Conservation (phyloP, 768 basidiomycete species). For the Amanita rubescens region DNA sequence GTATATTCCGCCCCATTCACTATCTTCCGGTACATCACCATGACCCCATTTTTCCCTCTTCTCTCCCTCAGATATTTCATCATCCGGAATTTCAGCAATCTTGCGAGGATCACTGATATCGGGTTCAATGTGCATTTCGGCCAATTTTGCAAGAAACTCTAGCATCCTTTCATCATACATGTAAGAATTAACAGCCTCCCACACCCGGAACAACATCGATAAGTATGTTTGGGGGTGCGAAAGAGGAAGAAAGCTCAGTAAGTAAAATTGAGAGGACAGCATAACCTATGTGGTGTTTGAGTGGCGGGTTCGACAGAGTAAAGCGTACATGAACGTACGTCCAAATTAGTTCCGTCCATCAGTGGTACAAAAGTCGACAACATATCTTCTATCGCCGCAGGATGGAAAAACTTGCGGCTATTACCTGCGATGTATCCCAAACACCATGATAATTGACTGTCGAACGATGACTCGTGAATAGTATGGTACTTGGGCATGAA, state of each 20-base stretch:
- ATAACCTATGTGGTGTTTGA: slow-evolving; percentile 40
- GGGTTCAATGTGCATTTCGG: slow-evolving; percentile 78
- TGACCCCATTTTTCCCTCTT: slow-evolving; percentile 47
- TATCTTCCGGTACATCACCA: slow-evolving; percentile 30
- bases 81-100: slow-evolving; percentile 61
- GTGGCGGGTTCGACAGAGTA: not conserved
- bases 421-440: slow-evolving; percentile 66
- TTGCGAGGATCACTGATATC: slow-evolving; percentile 65
- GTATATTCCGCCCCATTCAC: slow-evolving; percentile 67
- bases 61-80: slow-evolving; percentile 58
- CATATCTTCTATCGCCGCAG: slow-evolving; percentile 82
- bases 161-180: slow-evolving; percentile 88
- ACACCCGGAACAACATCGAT: slow-evolving; percentile 76
- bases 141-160: slow-evolving; percentile 68
- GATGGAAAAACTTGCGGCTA: slow-evolving; percentile 81
- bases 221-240: slow-evolving; percentile 81
- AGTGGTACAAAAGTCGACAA: slow-evolving; percentile 76
- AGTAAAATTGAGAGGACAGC: slow-evolving; percentile 77
- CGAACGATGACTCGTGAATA: slow-evolving; percentile 2
- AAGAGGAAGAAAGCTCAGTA: slow-evolving; percentile 80
- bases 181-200: slow-evolving; percentile 86
- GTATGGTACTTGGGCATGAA: not conserved
- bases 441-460: slow-evolving; percentile 68
- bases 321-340: slow-evolving; percentile 39
- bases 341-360: slow-evolving; percentile 66